Conservation (phyloP, 164 flowering plant species). For the Houttuynia cordata region DNA sequence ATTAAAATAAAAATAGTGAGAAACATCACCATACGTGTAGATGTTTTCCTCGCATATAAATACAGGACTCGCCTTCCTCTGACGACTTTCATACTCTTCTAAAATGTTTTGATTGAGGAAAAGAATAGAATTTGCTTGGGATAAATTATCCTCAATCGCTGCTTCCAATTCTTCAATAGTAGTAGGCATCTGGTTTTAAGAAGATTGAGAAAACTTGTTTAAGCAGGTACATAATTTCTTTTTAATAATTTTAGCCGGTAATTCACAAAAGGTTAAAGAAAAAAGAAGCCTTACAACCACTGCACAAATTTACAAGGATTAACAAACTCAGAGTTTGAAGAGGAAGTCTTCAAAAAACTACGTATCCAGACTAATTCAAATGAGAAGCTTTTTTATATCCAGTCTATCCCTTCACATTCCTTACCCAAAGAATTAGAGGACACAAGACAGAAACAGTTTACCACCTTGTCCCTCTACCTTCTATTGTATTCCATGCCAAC, state of each 20-base stretch:
- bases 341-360: no score
- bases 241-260: no score
- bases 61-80: slow-evolving; percentile 27
- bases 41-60: not conserved
- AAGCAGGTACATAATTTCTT: no score
- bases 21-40: not conserved
- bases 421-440: no score
- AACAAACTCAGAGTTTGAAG: no score
- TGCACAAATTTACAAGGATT: not conserved
- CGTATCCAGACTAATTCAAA: no score
- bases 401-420: no score
- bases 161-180: slow-evolving; percentile 89
- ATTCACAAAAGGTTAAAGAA: not conserved
- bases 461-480: no score
- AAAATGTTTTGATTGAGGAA: slow-evolving; percentile 68
- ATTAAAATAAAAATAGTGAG: not conserved
- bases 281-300: not conserved
- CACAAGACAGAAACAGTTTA: no score
- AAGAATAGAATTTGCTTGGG: slow-evolving; percentile 82
- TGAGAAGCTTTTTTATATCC: no score
- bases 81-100: slow-evolving; percentile 78
- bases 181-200: slow-evolving; percentile 65
- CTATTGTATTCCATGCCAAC: no score
- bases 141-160: slow-evolving; percentile 61
- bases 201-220: not conserved